Conservation (phyloP, 768 basidiomycete genomes). For the Chalciporus pseudorubinellus region DNA sequence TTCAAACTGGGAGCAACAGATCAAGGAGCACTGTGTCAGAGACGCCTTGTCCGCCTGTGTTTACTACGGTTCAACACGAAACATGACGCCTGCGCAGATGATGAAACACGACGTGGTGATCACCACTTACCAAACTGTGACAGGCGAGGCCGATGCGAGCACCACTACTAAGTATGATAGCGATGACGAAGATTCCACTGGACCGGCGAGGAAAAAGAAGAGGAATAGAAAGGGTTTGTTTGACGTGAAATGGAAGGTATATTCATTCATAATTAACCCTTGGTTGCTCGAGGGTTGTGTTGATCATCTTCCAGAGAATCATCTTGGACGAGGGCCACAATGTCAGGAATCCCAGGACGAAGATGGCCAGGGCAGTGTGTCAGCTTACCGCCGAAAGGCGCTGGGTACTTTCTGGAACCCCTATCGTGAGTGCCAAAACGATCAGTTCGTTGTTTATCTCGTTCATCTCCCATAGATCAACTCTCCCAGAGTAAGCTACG, state of each 20-base stretch:
- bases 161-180: slow-evolving; percentile 4
- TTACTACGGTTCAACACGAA: slow-evolving; percentile 73
- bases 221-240: slow-evolving; percentile 60
- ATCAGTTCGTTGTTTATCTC: background rate
- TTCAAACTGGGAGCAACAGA: slow-evolving; percentile 87
- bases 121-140: slow-evolving; percentile 77
- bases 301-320: slow-evolving; percentile 48
- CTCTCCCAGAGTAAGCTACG: slow-evolving; percentile 55
- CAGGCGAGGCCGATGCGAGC: slow-evolving; percentile 46
- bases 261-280: slow-evolving; percentile 4
- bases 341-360: slow-evolving; percentile 83
- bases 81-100: slow-evolving; percentile 57
- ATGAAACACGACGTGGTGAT: slow-evolving; percentile 73
- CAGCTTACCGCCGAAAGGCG: slow-evolving; percentile 66
- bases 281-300: background rate
- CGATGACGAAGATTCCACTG: slow-evolving; percentile 18
- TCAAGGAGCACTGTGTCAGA: slow-evolving; percentile 64
- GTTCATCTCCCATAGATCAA: slow-evolving; percentile 54
- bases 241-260: slow-evolving; percentile 78
- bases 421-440: slow-evolving; percentile 61
- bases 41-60: slow-evolving; percentile 53
- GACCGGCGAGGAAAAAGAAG: slow-evolving; percentile 52
- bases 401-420: slow-evolving; percentile 83
- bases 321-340: slow-evolving; percentile 89
- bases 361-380: slow-evolving; percentile 72